Evolutionary conservation across 78 protist species (phyloP), one percentile per base, ranked within the genome.

Genomic region (Cavenderia fasciculata): DNA sequence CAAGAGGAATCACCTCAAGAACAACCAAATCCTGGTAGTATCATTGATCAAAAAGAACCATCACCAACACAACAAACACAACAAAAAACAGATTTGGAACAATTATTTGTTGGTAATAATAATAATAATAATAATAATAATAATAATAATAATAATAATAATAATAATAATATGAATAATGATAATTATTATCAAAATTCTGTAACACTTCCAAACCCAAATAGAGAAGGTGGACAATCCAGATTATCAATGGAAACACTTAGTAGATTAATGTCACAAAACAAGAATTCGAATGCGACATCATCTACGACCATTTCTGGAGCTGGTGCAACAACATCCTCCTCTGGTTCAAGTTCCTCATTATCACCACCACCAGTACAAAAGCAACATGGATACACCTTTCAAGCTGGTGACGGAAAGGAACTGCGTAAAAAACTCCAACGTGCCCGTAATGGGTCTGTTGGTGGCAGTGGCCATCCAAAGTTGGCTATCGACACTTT

Each of bases 231-330:
- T 19, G n/a, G 34, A 85, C 29, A 70, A 19, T 86, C 41, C 38
- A 87, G 77, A 87, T 71, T 70, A 86, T 78, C 93, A 78, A 82
- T 79, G 52, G 61, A 62, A 41, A 52, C 59, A 44, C 40, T 79
- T 31, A 43, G 66, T 25, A 21, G 51, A 18, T 33, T 54, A 2
- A 31, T 69, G 38, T 61, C 73, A 44, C 47, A 52, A 12, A 52
- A n/a, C n/a, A n/a, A n/a, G n/a, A n/a, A n/a, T n/a, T n/a, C n/a
- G n/a, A n/a, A n/a, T n/a, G n/a, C n/a, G n/a, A n/a, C n/a, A n/a
- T n/a, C n/a, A n/a, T n/a, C n/a, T n/a, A n/a, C n/a, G n/a, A n/a
- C n/a, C n/a, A n/a, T n/a, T n/a, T n/a, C n/a, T n/a, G n/a, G n/a
- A n/a, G n/a, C n/a, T n/a, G n/a, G n/a, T n/a, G n/a, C n/a, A n/a